Percentiles rank a stretch among this genome's conserved stretches.
Evolutionary conservation across 805 yeast genomes (phyloP).

Genomic region (Cyberlindnera americana): DNA sequence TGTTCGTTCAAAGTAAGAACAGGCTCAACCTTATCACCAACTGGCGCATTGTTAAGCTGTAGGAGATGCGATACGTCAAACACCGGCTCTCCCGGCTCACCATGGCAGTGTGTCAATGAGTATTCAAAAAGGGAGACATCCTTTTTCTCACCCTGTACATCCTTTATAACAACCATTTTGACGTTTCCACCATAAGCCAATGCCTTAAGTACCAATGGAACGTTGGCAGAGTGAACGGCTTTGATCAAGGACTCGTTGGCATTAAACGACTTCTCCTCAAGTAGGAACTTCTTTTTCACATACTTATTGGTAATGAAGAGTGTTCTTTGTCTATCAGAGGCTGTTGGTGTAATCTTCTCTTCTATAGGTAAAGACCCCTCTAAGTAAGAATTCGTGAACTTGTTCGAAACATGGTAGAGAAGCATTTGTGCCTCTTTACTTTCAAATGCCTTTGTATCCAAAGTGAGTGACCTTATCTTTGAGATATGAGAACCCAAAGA

Average conservation of each 20-base stretch:
- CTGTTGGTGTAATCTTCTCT: slow-evolving; percentile 31
- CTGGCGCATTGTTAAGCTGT: slow-evolving; percentile 50
- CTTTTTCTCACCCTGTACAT: slow-evolving; percentile 17
- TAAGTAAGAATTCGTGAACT: slow-evolving; percentile 52
- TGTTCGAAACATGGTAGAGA: slow-evolving; percentile 55
- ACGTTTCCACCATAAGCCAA: slow-evolving; percentile 48
- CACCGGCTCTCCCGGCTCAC: slow-evolving; percentile 30
- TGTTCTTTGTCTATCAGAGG: slow-evolving; percentile 46
- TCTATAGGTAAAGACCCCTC: slow-evolving; percentile 38
- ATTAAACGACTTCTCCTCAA: slow-evolving; percentile 9
- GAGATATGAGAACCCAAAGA: slow-evolving; percentile 80
- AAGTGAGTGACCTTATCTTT: slow-evolving; percentile 71
- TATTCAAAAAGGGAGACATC: slow-evolving; percentile 42
- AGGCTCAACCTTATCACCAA: slow-evolving; percentile 34
- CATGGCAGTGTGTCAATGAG: slow-evolving; percentile 45
- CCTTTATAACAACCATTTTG: slow-evolving; percentile 36
- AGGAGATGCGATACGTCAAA: slow-evolving; percentile 55
- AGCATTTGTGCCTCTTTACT: slow-evolving; percentile 57
- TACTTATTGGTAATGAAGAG: slow-evolving; percentile 68
- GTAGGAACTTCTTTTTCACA: slow-evolving; percentile 44
- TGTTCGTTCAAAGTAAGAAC: slow-evolving; percentile 38
- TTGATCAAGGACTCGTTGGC: slow-evolving; percentile 42
- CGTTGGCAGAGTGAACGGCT: slow-evolving; percentile 48
- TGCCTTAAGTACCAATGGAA: slow-evolving; percentile 39
- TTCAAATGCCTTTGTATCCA: slow-evolving; percentile 56